Evolutionary conservation across 192 early-diverging fungal genomes (phyloP).

Genomic region (Linnemannia schmuckeri): DNA sequence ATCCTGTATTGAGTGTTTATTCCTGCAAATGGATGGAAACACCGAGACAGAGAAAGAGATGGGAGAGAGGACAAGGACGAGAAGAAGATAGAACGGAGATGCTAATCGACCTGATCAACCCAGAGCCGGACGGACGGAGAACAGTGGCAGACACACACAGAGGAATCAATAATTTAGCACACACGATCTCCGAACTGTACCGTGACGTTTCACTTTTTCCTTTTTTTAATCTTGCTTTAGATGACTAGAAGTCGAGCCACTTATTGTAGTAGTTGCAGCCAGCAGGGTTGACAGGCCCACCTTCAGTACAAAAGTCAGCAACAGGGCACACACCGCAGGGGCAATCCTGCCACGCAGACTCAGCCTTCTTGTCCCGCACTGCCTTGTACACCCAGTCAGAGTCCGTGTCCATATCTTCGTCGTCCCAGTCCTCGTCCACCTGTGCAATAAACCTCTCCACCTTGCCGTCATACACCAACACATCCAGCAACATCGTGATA

Average conservation of each 20-base stretch:
- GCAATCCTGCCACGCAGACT: slow-evolving; percentile 77
- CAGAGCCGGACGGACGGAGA: not conserved
- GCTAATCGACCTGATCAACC: slow-evolving; percentile 6
- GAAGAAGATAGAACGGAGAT: not conserved
- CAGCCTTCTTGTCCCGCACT: slow-evolving; percentile 48
- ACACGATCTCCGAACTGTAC: slow-evolving; percentile 8
- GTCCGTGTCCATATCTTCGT: slow-evolving; percentile 66
- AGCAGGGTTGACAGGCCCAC: slow-evolving; percentile 80
- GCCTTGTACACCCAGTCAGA: slow-evolving; percentile 71
- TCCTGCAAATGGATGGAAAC: not conserved
- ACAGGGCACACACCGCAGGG: slow-evolving; percentile 95
- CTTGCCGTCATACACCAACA: slow-evolving; percentile 90
- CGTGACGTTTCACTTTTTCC: not conserved
- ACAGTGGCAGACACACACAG: not conserved
- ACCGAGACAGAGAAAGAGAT: not conserved
- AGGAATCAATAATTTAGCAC: not conserved
- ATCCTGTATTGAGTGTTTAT: not conserved
- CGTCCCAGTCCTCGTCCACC: slow-evolving; percentile 64
- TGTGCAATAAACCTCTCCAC: slow-evolving; percentile 73
- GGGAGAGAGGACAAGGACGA: not conserved
- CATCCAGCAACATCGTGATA: slow-evolving; percentile 84
- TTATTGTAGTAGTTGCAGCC: slow-evolving; percentile 86
- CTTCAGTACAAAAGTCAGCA: slow-evolving; percentile 77
- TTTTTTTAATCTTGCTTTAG: not conserved
- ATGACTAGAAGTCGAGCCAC: slow-evolving; percentile 78